Evolutionary conservation across 2,329 filamentous ascomycete genomes (phyloP).

Genomic region (Aureobasidium sp.): DNA sequence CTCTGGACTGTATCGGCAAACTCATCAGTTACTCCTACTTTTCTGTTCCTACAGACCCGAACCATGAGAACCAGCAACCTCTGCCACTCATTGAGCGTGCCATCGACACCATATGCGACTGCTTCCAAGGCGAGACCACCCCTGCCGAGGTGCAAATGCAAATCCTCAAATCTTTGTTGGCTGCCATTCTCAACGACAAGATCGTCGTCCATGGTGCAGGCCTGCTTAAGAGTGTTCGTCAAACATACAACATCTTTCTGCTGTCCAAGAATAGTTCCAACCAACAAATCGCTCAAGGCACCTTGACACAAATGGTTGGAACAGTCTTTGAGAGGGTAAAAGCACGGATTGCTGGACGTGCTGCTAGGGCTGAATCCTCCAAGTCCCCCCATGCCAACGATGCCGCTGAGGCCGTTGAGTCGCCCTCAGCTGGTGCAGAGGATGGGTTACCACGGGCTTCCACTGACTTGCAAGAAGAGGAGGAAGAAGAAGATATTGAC

Average conservation of each 20-base stretch:
- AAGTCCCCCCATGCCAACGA: conserved; percentile 33
- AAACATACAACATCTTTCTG: conserved; percentile 98
- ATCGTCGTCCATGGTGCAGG: conserved; percentile 97
- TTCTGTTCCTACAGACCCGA: conserved; percentile 52
- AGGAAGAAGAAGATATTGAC: conserved; percentile 38
- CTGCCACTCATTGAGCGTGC: conserved; percentile 88
- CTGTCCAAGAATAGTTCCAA: conserved; percentile 89
- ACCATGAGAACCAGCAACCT: conserved; percentile 16
- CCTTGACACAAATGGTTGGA: conserved; percentile 95
- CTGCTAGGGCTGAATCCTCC: conserved; percentile 55
- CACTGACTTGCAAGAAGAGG: conserved; percentile 20
- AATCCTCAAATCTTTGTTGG: conserved; percentile 93
- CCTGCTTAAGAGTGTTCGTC: conserved; percentile 87
- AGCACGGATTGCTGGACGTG: conserved; percentile 75
- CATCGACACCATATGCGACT: conserved; percentile 98
- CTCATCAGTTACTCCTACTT: conserved; percentile 99
- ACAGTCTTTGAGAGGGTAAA: conserved; percentile 96
- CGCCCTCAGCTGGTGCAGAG: conserved; percentile 16
- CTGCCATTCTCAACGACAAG: conserved; percentile 95
- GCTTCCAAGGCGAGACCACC: conserved; percentile 94
- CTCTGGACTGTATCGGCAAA: conserved; percentile 96
- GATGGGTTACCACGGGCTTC: conserved; percentile 26
- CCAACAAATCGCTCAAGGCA: conserved; percentile 94
- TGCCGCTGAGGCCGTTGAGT: conserved; percentile 18
- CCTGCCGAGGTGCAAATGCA: conserved; percentile 88